Conservation (phyloP, 345 rosid species). For the Sisymbrium altissimum region DNA sequence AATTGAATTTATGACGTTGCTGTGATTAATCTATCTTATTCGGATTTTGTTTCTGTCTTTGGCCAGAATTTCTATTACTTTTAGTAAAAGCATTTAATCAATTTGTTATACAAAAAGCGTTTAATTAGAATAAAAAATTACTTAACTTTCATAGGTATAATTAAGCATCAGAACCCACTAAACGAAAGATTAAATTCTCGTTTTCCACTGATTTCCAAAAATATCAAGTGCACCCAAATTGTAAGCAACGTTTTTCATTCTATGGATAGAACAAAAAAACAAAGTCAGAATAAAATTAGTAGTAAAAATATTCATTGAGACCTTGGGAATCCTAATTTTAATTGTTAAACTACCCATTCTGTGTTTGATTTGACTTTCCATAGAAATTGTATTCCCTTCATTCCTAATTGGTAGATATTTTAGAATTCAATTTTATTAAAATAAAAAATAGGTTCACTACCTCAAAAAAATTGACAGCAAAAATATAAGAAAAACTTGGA, state of each 20-base stretch:
- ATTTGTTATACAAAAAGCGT: too few species aligned
- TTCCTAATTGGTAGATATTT: neutral
- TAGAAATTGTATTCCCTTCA: neutral
- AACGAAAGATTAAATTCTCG: neutral
- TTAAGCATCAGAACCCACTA: constrained; percentile 10
- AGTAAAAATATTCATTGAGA: neutral
- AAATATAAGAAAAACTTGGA: neutral
- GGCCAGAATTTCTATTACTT: too few species aligned
- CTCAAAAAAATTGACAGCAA: neutral
- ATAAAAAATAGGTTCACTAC: neutral
- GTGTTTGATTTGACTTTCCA: neutral
- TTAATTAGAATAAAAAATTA: too few species aligned
- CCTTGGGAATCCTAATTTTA: constrained; percentile 12
- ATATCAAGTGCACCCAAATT: constrained; percentile 24
- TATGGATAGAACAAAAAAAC: neutral
- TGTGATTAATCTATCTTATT: neutral
- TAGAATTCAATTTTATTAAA: neutral
- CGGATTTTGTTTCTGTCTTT: neutral
- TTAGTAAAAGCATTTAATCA: too few species aligned
- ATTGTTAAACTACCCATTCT: neutral
- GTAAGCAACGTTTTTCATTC: constrained; percentile 22
- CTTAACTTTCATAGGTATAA: too few species aligned
- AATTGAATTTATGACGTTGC: neutral
- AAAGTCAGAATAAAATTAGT: constrained; percentile 4
- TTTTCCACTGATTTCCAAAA: constrained; percentile 10